Evolutionary conservation across 2,329 filamentous ascomycete species (phyloP).

Genomic region (Leptographium lundbergii): DNA sequence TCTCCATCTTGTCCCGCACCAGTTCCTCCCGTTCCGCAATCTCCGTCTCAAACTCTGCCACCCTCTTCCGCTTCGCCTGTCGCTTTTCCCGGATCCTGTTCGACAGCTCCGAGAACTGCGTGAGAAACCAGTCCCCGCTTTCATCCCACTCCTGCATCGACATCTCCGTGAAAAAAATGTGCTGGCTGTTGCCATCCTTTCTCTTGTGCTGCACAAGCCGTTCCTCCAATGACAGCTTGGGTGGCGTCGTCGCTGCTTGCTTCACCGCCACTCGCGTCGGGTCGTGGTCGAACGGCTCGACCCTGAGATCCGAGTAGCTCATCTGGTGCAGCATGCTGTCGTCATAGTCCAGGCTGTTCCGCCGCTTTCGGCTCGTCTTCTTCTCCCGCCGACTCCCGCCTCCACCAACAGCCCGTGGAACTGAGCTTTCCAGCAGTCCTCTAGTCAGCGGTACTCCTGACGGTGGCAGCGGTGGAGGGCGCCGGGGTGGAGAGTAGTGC

Average conservation of each 20-base stretch:
- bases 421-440: conserved; percentile 11
- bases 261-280: conserved; percentile 33
- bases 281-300: conserved; percentile 44
- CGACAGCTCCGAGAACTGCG: conserved; percentile 38
- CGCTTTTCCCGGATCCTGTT: conserved; percentile 34
- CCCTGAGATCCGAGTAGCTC: conserved; percentile 36
- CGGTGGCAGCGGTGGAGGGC: conserved; percentile 4
- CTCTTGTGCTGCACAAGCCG: conserved; percentile 37
- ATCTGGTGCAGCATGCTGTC: conserved; percentile 40
- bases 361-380: conserved; percentile 25
- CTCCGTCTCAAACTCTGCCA: conserved; percentile 41
- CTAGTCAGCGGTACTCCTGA: conserved; percentile 14
- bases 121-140: conserved; percentile 47
- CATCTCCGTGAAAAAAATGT: conserved; percentile 39
- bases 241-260: conserved; percentile 19
- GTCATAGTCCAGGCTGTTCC: conserved; percentile 40
- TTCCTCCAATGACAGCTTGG: conserved; percentile 29
- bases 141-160: conserved; percentile 44
- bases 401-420: conserved; percentile 7
- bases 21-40: conserved; percentile 40
- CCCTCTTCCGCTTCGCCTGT: conserved; percentile 33
- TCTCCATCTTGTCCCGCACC: conserved; percentile 38
- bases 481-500: background rate
- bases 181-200: conserved; percentile 28
- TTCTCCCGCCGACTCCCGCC: conserved; percentile 4